Conservation (phyloP, 306 rosid genomes). For the Cucurbita moschata region DNA sequence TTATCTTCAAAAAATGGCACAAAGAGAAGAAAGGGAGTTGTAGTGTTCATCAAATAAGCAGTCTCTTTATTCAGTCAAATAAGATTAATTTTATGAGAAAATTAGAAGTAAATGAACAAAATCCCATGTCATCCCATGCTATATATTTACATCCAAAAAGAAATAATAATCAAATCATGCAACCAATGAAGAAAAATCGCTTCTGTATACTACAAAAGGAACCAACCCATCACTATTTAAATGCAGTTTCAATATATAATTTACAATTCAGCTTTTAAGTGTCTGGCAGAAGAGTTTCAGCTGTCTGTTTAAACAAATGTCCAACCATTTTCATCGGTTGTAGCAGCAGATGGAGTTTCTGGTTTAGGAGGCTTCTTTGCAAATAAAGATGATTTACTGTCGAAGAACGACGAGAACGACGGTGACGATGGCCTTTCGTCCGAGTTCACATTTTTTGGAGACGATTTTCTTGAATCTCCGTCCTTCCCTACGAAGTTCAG, state of each 20-base stretch:
- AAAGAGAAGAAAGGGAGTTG: background rate
- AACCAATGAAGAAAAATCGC: background rate
- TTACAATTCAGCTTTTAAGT: conserved; percentile 19
- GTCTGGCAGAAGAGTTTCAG: conserved; percentile 16
- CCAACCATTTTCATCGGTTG: conserved; percentile 31
- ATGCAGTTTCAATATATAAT: background rate
- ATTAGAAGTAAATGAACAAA: background rate
- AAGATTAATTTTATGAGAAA: background rate
- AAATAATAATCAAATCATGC: background rate
- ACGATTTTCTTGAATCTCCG: conserved; percentile 26
- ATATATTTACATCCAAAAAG: background rate
- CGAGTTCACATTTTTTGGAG: conserved; percentile 21
- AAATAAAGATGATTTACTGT: conserved; percentile 64
- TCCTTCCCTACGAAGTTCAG: conserved; percentile 66
- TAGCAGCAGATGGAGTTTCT: conserved; percentile 23
- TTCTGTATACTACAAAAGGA: background rate
- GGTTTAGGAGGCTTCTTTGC: conserved; percentile 59
- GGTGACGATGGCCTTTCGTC: conserved; percentile 30
- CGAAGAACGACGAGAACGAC: conserved; percentile 66
- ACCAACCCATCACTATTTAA: background rate
- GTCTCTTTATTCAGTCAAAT: background rate
- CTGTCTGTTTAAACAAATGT: conserved; percentile 24
- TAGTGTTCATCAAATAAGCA: background rate
- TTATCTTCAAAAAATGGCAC: background rate
- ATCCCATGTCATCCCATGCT: background rate